Evolutionary conservation across 371 early-diverging fungal genomes (phyloP).

Genomic region (Mucor sp.): DNA sequence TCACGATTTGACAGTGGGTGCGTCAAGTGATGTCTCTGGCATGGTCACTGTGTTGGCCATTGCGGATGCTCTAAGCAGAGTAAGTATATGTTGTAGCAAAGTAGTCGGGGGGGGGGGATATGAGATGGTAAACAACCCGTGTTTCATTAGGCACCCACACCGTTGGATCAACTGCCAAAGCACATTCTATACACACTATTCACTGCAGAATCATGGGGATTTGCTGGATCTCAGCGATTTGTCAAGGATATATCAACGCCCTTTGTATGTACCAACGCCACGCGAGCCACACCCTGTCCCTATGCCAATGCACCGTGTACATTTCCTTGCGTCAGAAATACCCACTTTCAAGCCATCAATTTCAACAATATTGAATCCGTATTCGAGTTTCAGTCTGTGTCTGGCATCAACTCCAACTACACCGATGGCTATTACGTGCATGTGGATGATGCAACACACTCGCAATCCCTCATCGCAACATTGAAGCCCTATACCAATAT

Average conservation of each 20-base stretch:
- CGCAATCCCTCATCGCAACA: slow-evolving; percentile 16
- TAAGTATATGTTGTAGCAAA: slow-evolving; percentile 21
- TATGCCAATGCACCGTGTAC: slow-evolving; percentile 55
- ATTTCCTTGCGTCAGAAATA: slow-evolving; percentile 63
- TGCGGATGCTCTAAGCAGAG: slow-evolving; percentile 74
- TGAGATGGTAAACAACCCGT: too few species aligned
- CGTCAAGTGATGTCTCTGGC: slow-evolving; percentile 58
- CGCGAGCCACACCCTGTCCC: slow-evolving; percentile 48
- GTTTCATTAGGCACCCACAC: slow-evolving; percentile 48
- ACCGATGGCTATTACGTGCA: slow-evolving; percentile 41
- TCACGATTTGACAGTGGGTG: slow-evolving; percentile 62
- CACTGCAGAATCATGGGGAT: slow-evolving; percentile 76
- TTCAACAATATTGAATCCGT: slow-evolving; percentile 65
- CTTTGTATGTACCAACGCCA: slow-evolving; percentile 62
- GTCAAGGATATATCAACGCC: slow-evolving; percentile 67
- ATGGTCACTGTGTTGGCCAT: slow-evolving; percentile 66
- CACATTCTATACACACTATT: slow-evolving; percentile 78
- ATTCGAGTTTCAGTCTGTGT: slow-evolving; percentile 56
- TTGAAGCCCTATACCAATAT: slow-evolving; percentile 23
- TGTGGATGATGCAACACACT: slow-evolving; percentile 42
- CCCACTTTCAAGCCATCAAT: slow-evolving; percentile 66
- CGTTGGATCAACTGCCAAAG: slow-evolving; percentile 51
- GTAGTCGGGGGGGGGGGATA: too few species aligned
- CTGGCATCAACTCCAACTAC: slow-evolving; percentile 27
- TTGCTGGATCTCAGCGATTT: slow-evolving; percentile 81